Percentiles rank a stretch among this genome's conserved stretches.
These are phyloP conservation scores for Cladosporium sp. DNA, from an alignment of 2,329 filamentous ascomycete genomes.

Conservation along the genomic window DNA sequence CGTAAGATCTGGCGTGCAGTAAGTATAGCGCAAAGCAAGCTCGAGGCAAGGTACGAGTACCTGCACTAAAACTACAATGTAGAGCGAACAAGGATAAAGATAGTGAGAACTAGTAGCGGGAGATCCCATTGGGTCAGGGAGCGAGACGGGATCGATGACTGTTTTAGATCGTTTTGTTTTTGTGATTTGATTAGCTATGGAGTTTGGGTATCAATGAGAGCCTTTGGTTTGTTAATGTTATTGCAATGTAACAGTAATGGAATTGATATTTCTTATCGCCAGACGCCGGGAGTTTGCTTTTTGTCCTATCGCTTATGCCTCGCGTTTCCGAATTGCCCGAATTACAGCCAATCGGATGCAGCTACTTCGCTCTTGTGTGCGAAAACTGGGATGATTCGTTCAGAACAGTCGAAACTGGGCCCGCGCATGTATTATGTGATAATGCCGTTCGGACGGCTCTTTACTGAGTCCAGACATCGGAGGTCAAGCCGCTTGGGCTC, in stretches of 20 bases:
- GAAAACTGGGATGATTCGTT: constrained; percentile 12
- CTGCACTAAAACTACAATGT: not conserved
- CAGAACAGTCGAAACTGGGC: not conserved
- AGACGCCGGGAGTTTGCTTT: constrained; percentile 4
- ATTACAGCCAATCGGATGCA: constrained; percentile 3
- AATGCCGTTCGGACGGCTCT: not conserved
- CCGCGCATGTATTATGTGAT: not conserved
- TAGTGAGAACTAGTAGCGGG: not conserved
- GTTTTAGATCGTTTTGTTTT: not conserved
- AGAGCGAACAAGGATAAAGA: not conserved
- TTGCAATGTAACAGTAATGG: not conserved
- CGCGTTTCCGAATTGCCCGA: not conserved
- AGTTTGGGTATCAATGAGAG: constrained; percentile 12
- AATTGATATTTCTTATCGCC: not conserved
- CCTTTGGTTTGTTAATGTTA: not conserved
- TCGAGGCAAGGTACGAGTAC: constrained; percentile 1
- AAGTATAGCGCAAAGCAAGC: not conserved
- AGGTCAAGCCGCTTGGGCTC: constrained; percentile 1
- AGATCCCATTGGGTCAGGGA: no score
- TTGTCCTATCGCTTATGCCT: constrained; percentile 11
- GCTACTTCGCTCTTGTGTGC: not conserved
- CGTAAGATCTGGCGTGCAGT: not conserved
- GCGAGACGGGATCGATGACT: no score
- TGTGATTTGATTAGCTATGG: not conserved
- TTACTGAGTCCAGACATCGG: not conserved